Percentiles rank a stretch among this genome's conserved stretches.
Conservation (phyloP, 1,139 yeast species). For the Geotrichum histeridarum region DNA sequence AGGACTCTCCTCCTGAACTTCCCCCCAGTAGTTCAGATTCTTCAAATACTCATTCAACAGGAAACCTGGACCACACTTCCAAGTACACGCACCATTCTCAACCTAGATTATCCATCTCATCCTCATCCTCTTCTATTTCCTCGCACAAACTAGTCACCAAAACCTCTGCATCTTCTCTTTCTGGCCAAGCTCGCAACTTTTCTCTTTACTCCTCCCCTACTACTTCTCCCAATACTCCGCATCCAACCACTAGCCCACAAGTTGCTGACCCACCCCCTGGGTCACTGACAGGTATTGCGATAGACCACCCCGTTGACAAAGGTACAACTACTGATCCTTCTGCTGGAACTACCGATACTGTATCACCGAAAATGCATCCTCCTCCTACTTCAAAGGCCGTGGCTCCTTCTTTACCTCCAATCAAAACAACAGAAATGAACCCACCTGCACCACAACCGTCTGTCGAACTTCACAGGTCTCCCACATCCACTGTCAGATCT, state of each 20-base stretch:
- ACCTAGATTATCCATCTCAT: conserved; percentile 6
- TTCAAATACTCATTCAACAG: background rate
- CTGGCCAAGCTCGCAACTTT: conserved; percentile 8
- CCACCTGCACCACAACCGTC: background rate
- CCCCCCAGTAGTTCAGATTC: background rate
- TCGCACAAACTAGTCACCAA: conserved; percentile 9
- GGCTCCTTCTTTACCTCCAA: background rate
- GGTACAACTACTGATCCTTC: background rate
- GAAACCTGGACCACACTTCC: background rate
- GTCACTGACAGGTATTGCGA: background rate
- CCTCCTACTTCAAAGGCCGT: background rate
- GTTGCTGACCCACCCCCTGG: background rate
- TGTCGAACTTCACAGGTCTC: background rate
- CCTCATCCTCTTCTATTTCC: conserved; percentile 7
- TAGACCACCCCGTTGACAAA: background rate
- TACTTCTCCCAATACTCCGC: background rate
- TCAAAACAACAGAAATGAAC: background rate
- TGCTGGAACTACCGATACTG: background rate
- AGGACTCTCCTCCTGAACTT: background rate
- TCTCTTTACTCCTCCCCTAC: conserved; percentile 1
- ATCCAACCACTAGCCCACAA: background rate
- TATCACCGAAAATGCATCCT: background rate
- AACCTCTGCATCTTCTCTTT: conserved; percentile 3
- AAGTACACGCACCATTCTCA: conserved; percentile 1
- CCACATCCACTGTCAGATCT: background rate